Conservation (phyloP, 2,329 filamentous ascomycete genomes). For the Ilyonectria sp. region DNA sequence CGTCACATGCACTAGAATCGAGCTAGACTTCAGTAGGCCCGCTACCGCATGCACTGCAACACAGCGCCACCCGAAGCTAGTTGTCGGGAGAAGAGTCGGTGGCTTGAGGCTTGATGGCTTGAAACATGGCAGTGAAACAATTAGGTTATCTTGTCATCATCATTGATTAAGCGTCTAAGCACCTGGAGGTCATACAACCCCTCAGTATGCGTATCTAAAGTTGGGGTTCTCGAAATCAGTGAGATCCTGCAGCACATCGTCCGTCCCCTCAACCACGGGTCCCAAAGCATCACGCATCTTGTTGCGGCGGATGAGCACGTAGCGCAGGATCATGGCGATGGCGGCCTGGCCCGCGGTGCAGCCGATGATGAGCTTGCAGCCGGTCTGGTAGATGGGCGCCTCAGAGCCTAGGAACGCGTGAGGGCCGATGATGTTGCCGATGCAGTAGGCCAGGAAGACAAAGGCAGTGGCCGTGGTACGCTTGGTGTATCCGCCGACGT, state of each 20-base stretch:
- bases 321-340: slow-evolving; percentile 39
- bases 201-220: slow-evolving; percentile 47
- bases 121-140: slow-evolving; percentile 14
- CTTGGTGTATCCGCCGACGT: slow-evolving; percentile 65
- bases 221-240: slow-evolving; percentile 49
- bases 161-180: not conserved
- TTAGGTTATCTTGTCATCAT: slow-evolving; percentile 11
- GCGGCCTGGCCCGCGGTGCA: slow-evolving; percentile 41
- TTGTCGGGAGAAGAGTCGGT: not conserved
- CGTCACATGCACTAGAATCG: too few relatives aligned
- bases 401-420: slow-evolving; percentile 61
- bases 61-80: not conserved
- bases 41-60: too few relatives aligned
- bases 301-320: slow-evolving; percentile 45
- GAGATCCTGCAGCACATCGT: slow-evolving; percentile 43
- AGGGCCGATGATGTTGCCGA: slow-evolving; percentile 47
- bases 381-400: slow-evolving; percentile 66
- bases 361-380: slow-evolving; percentile 58
- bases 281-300: slow-evolving; percentile 42
- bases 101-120: not conserved
- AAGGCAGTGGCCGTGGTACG: slow-evolving; percentile 62
- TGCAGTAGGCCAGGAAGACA: slow-evolving; percentile 64
- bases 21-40: too few relatives aligned
- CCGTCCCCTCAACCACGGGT: slow-evolving; percentile 38
- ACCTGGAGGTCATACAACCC: not conserved